Evolutionary conservation across 2,329 filamentous ascomycete genomes (phyloP).

Genomic region (Tolypocladium pustulatum): DNA sequence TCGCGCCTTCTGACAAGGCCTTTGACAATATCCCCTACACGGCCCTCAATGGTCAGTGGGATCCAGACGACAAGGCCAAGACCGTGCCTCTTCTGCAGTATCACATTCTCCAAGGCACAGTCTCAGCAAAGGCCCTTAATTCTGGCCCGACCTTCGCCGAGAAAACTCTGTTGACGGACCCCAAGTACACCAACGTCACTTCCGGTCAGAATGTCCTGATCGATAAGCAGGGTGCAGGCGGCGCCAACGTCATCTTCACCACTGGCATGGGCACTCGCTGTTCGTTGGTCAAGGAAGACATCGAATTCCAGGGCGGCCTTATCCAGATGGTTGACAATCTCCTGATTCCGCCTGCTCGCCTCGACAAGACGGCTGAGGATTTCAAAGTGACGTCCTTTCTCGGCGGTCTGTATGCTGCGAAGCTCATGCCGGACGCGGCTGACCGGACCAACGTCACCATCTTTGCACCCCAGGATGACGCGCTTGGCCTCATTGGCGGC

Average conservation of each 20-base stretch:
- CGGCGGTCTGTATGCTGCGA: conserved; percentile 19
- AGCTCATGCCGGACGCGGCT: conserved; percentile 29
- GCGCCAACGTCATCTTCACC: conserved; percentile 34
- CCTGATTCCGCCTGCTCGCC: conserved; percentile 33
- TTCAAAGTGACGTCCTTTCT: conserved; percentile 31
- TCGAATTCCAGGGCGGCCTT: conserved; percentile 36
- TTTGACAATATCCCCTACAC: conserved; percentile 44
- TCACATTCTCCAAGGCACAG: conserved; percentile 46
- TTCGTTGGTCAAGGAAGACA: conserved; percentile 30
- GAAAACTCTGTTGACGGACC: conserved; percentile 30
- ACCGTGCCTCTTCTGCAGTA: conserved; percentile 45
- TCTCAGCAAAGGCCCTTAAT: conserved; percentile 27
- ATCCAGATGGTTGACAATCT: conserved; percentile 43
- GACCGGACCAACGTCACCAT: conserved; percentile 40
- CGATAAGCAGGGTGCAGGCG: conserved; percentile 25
- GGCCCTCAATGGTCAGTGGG: conserved; percentile 35
- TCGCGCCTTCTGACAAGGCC: conserved; percentile 47
- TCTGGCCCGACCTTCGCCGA: conserved; percentile 27
- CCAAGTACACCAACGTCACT: conserved; percentile 36
- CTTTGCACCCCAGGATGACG: conserved; percentile 52
- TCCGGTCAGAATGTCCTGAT: conserved; percentile 37
- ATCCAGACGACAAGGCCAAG: conserved; percentile 31
- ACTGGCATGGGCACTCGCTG: conserved; percentile 35
- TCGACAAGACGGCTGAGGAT: conserved; percentile 39
- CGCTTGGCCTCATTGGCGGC: conserved; percentile 47